phyloP scores from a whole-genome alignment of 192 early-diverging fungal genomes.

The Backusella circina region DNA sequence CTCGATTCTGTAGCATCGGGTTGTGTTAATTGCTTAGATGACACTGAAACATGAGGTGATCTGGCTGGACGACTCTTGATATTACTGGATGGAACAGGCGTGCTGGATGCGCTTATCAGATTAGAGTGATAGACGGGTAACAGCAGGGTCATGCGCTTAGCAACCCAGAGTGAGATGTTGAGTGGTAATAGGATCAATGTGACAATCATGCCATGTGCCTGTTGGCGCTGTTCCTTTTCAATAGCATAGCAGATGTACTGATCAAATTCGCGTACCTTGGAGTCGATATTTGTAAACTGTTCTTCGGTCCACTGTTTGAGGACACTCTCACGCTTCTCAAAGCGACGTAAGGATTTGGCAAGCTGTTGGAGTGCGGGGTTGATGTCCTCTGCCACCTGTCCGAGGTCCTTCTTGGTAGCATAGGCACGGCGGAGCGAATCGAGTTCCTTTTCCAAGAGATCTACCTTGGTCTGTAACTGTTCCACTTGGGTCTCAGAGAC shows the following conservation, averaged over 20 bases:
- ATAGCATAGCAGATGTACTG: conserved; percentile 43
- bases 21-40: not conserved
- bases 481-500: conserved; percentile 47
- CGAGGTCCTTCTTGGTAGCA: conserved; percentile 53
- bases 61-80: not conserved
- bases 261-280: conserved; percentile 55
- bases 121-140: conserved; percentile 23
- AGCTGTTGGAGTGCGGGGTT: conserved; percentile 52
- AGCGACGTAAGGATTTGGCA: conserved; percentile 47
- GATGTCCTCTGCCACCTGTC: conserved; percentile 42
- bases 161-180: conserved; percentile 41
- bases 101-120: not conserved
- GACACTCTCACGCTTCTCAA: conserved; percentile 52
- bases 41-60: not conserved
- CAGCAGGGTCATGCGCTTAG: conserved; percentile 20
- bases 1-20: not conserved
- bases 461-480: conserved; percentile 38
- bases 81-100: not conserved
- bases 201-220: conserved; percentile 26
- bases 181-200: conserved; percentile 48
- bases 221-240: conserved; percentile 47
- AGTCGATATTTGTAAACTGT: conserved; percentile 44
- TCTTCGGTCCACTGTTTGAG: conserved; percentile 51
- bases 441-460: conserved; percentile 50
- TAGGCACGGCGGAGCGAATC: conserved; percentile 42